Evolutionary conservation across 164 flowering plant species (phyloP).

Genomic region (Umbellularia californica): DNA sequence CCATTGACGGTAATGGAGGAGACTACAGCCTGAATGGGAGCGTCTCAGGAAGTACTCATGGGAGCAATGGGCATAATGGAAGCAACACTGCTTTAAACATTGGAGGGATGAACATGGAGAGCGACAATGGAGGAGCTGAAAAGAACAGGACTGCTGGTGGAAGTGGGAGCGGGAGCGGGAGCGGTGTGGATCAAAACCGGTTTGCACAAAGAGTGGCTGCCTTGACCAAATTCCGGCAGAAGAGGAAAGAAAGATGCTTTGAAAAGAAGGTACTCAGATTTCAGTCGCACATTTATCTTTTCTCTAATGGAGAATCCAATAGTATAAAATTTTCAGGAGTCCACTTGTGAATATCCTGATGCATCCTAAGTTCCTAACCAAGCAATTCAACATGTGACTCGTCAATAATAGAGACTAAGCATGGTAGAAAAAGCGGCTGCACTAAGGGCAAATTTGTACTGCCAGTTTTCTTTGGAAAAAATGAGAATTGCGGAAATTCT

Average conservation of each 20-base stretch:
- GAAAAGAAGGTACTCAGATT: conserved; percentile 58
- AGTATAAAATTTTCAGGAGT: not conserved
- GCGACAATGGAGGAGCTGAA: conserved; percentile 40
- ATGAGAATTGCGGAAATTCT: too few species aligned
- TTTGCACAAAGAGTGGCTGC: conserved; percentile 73
- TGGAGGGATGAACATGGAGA: conserved; percentile 37
- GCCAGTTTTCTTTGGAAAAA: too few species aligned
- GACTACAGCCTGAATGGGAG: conserved; percentile 62
- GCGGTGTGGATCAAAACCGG: conserved; percentile 45
- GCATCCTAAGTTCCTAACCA: not conserved
- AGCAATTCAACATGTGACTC: not conserved
- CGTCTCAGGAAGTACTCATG: conserved; percentile 65
- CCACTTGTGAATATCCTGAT: not conserved
- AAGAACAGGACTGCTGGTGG: conserved; percentile 37
- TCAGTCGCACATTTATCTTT: conserved; percentile 1
- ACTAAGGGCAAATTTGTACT: too few species aligned
- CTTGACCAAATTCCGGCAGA: conserved; percentile 71
- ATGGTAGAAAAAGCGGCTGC: not conserved
- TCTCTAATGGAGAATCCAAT: not conserved
- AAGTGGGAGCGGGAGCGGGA: conserved; percentile 30
- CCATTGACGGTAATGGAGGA: conserved; percentile 36
- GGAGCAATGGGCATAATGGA: conserved; percentile 63
- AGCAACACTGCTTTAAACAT: conserved; percentile 43
- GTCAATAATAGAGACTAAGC: not conserved
- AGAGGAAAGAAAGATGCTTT: conserved; percentile 79